These are phyloP conservation scores for Allomyces macrogynus DNA, from an alignment of 192 early-diverging fungal species.

Conservation along the genomic window DNA sequence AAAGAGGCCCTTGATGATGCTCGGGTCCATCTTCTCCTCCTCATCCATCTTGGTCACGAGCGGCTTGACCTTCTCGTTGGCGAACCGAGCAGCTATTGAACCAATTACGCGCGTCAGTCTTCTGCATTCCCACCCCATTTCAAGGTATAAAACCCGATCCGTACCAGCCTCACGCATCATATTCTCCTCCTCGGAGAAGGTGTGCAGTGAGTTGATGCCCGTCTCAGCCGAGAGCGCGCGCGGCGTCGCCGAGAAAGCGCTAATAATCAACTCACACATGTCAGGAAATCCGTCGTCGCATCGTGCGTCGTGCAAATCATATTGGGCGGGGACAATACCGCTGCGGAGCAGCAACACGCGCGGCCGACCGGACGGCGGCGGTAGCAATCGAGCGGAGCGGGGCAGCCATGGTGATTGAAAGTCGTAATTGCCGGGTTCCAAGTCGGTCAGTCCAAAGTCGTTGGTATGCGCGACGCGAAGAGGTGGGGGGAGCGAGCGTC, in stretches of 20 bases:
- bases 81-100: conserved; percentile 52
- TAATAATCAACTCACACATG: not conserved
- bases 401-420: too few relatives aligned
- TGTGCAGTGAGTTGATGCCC: conserved; percentile 42
- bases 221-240: not conserved
- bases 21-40: conserved; percentile 55
- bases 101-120: not conserved
- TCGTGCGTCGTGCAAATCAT: too few relatives aligned
- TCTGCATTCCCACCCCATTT: not conserved
- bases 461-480: too few relatives aligned
- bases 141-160: not conserved
- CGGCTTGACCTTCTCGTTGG: conserved; percentile 62
- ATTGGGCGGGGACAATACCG: not conserved
- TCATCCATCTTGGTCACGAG: conserved; percentile 84
- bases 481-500: too few relatives aligned
- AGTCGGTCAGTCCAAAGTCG: too few relatives aligned
- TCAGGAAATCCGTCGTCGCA: too few relatives aligned
- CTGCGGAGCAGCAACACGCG: too few relatives aligned
- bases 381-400: too few relatives aligned
- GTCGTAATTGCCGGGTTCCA: too few relatives aligned
- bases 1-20: conserved; percentile 63
- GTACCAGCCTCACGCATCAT: conserved; percentile 61
- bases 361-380: too few relatives aligned
- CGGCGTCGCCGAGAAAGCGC: not conserved
- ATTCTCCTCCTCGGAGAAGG: conserved; percentile 71